A percentile compares a stretch with the other conserved stretches of the same genome.
phyloP scores from a whole-genome alignment of 2,329 filamentous ascomycete genomes.

The Cyclaneusma minus region DNA sequence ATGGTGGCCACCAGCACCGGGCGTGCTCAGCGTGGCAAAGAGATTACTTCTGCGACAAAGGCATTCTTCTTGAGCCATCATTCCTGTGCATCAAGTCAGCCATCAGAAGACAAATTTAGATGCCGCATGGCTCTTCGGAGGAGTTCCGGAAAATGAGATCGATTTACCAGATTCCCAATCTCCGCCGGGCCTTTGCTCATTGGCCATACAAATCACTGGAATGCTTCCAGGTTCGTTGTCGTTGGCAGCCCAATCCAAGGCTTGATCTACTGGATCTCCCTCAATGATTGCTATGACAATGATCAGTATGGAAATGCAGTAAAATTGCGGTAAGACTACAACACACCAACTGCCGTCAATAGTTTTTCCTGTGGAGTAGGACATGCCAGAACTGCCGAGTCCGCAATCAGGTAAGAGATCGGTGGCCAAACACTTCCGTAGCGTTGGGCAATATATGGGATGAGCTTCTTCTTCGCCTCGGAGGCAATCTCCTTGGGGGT shows the following conservation, averaged over 20 bases:
- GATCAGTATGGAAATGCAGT: no score
- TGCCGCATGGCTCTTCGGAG: no score
- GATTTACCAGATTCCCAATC: conserved; percentile 54
- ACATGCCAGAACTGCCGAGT: conserved; percentile 4
- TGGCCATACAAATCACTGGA: conserved; percentile 58
- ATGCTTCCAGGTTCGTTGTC: conserved; percentile 25
- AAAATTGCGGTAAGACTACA: no score
- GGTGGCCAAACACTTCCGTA: conserved; percentile 38
- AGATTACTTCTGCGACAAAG: conserved; percentile 62
- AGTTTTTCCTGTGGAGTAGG: conserved; percentile 5
- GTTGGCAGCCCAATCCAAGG: conserved; percentile 37
- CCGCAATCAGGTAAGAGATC: conserved; percentile 34
- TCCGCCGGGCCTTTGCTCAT: conserved; percentile 63
- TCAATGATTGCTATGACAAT: conserved; percentile 26
- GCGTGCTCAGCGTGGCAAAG: conserved; percentile 49
- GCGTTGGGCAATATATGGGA: conserved; percentile 45
- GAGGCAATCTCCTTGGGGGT: conserved; percentile 56
- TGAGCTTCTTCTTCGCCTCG: conserved; percentile 56
- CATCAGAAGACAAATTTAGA: conserved; percentile 1
- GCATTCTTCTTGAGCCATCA: conserved; percentile 53
- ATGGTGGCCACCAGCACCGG: conserved; percentile 32
- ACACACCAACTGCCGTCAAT: no score
- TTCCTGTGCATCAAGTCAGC: conserved; percentile 21
- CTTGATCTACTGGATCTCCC: conserved; percentile 43
- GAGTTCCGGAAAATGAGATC: background rate